Evolutionary conservation across 1,284 basidiomycete species (phyloP).

Genomic region (Rugiboletus extremiorientalis): DNA sequence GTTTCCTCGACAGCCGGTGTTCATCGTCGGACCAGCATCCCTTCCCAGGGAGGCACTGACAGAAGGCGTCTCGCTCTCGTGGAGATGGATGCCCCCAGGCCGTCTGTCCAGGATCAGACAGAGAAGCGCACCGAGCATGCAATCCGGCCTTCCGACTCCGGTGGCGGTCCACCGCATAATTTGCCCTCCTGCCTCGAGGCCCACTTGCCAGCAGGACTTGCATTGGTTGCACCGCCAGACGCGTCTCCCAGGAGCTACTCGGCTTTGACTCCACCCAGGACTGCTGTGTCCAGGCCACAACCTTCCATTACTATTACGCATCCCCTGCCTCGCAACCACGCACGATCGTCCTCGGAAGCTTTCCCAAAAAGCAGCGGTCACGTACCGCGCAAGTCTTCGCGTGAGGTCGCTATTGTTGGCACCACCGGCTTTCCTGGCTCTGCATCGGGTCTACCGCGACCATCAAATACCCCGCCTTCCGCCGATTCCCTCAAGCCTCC

Average conservation of each 20-base stretch:
- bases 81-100: conserved; percentile 43
- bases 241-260: conserved; percentile 53
- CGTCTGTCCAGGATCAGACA: conserved; percentile 24
- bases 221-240: conserved; percentile 68
- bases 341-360: conserved; percentile 48
- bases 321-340: conserved; percentile 29
- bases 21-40: conserved; percentile 47
- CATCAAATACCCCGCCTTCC: conserved; percentile 12
- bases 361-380: conserved; percentile 18
- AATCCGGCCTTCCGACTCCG: conserved; percentile 26
- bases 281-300: conserved; percentile 34
- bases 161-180: conserved; percentile 28
- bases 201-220: conserved; percentile 50
- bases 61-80: conserved; percentile 67
- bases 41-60: conserved; percentile 58
- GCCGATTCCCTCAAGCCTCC: conserved; percentile 39
- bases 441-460: conserved; percentile 30
- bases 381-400: conserved; percentile 42
- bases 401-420: conserved; percentile 60
- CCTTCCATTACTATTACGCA: conserved; percentile 22
- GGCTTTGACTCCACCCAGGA: conserved; percentile 51
- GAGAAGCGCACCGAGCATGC: conserved; percentile 28
- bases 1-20: conserved; percentile 16
- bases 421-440: conserved; percentile 32
- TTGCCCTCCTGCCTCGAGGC: conserved; percentile 44